Conservation (phyloP, 106 monocot species). For the Dioscorea alata region DNA sequence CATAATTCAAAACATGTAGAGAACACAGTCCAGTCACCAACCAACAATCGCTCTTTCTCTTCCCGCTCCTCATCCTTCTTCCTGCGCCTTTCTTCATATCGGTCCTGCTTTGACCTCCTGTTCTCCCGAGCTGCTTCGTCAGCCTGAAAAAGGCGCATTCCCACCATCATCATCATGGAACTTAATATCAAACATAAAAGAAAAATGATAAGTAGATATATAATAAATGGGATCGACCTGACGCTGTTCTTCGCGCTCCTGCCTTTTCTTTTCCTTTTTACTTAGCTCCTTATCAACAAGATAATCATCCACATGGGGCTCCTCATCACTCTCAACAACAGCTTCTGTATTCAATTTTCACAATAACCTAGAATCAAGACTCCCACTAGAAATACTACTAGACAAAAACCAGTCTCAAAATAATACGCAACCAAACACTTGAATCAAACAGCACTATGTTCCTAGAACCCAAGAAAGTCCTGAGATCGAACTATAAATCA, state of each 20-base stretch:
- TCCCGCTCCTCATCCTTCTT: conserved; percentile 96
- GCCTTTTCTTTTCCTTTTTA: conserved; percentile 87
- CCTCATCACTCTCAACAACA: conserved; percentile 65
- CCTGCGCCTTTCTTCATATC: conserved; percentile 80
- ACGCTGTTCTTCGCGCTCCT: conserved; percentile 80
- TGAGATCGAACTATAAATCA: too few relatives aligned
- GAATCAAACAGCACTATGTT: too few relatives aligned
- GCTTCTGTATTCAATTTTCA: conserved; percentile 20
- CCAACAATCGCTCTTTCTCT: conserved; percentile 71
- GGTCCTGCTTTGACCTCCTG: conserved; percentile 71
- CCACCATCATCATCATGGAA: background rate
- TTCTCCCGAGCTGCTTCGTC: conserved; percentile 86
- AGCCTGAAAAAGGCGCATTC: conserved; percentile 39
- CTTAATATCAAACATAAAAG: background rate
- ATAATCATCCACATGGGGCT: conserved; percentile 41
- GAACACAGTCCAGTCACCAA: conserved; percentile 13
- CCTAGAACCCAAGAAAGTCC: too few relatives aligned
- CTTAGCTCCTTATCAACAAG: conserved; percentile 48
- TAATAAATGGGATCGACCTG: conserved; percentile 38
- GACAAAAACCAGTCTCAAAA: too few relatives aligned
- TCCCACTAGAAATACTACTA: background rate
- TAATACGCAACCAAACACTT: too few relatives aligned
- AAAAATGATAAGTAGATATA: background rate
- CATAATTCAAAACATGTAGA: conserved; percentile 3
- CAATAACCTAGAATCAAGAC: background rate